These are phyloP conservation scores for Trichocladium antarcticum DNA, from an alignment of 495 filamentous ascomycete genomes.

Conservation along the genomic window DNA sequence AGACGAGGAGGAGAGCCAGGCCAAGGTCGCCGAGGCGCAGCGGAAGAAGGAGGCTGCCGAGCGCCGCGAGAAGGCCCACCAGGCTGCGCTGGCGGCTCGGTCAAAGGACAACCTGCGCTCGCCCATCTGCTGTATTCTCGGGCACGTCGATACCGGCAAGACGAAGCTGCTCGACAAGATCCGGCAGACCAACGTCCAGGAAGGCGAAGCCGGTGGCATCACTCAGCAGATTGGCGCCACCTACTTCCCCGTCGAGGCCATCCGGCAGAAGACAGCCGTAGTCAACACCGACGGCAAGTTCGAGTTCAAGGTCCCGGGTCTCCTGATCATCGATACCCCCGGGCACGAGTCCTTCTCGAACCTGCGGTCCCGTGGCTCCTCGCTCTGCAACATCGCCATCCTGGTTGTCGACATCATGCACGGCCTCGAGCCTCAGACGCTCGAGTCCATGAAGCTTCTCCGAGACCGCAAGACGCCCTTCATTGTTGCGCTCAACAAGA, in stretches of 20 bases:
- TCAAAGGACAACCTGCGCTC: slow-evolving; percentile 92
- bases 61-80: slow-evolving; percentile 73
- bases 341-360: slow-evolving; percentile 99
- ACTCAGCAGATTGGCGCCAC: slow-evolving; percentile 99
- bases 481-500: slow-evolving; percentile 98
- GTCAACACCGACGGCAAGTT: slow-evolving; percentile 85
- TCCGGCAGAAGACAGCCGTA: slow-evolving; percentile 80
- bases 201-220: slow-evolving; percentile 98
- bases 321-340: slow-evolving; percentile 95
- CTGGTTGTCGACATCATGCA: slow-evolving; percentile 99
- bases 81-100: slow-evolving; percentile 81
- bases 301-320: slow-evolving; percentile 95
- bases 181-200: slow-evolving; percentile 96
- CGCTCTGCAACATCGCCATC: slow-evolving; percentile 98
- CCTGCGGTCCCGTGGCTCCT: slow-evolving; percentile 87
- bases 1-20: slow-evolving; percentile 59
- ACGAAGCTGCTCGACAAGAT: slow-evolving; percentile 98
- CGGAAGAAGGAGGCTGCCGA: slow-evolving; percentile 87
- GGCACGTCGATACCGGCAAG: slow-evolving; percentile 99
- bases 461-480: slow-evolving; percentile 93
- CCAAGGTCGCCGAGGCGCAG: slow-evolving; percentile 54
- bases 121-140: slow-evolving; percentile 98
- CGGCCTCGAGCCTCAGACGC: slow-evolving; percentile 93
- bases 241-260: slow-evolving; percentile 94
- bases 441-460: slow-evolving; percentile 92